Percentiles rank a stretch among this genome's conserved stretches.
These are phyloP conservation scores for Mycena vulgaris DNA, from an alignment of 768 basidiomycete species.

Conservation along the genomic window DNA sequence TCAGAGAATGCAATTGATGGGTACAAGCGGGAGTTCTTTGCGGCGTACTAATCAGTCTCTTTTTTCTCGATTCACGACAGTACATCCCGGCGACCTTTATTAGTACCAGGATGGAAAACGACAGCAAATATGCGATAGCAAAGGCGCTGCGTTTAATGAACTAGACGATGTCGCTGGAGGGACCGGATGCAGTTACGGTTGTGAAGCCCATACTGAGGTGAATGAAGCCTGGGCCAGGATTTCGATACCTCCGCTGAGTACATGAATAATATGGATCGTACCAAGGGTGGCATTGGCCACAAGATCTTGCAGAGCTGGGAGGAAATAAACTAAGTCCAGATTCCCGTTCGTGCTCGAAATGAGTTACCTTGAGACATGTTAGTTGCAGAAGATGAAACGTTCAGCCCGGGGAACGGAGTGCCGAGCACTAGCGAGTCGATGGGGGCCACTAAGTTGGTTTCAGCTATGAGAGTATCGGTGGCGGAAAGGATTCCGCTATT, in stretches of 20 bases:
- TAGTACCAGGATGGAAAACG: conserved; percentile 8
- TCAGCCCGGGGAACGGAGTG: conserved; percentile 17
- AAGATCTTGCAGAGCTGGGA: conserved; percentile 1
- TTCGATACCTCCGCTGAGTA: too few species aligned
- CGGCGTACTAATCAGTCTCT: too few species aligned
- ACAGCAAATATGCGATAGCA: background rate
- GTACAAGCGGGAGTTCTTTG: too few species aligned
- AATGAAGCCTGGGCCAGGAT: conserved; percentile 2
- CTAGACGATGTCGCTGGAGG: conserved; percentile 10
- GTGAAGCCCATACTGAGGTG: conserved; percentile 12
- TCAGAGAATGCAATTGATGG: too few species aligned
- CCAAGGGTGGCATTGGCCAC: conserved; percentile 26
- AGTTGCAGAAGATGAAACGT: conserved; percentile 7
- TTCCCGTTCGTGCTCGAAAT: too few species aligned
- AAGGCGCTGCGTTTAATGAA: conserved; percentile 16
- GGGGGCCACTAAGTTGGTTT: conserved; percentile 9
- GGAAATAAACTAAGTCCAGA: too few species aligned
- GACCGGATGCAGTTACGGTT: conserved; percentile 8
- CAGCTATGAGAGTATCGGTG: conserved; percentile 18
- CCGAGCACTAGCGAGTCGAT: background rate
- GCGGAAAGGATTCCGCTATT: conserved; percentile 4
- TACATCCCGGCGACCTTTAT: too few species aligned
- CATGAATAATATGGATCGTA: too few species aligned
- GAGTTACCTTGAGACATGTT: conserved; percentile 8
- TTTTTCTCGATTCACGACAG: too few species aligned